Evolutionary conservation across 805 yeast species (phyloP).

Genomic region (Tetrapisispora fleetii): DNA sequence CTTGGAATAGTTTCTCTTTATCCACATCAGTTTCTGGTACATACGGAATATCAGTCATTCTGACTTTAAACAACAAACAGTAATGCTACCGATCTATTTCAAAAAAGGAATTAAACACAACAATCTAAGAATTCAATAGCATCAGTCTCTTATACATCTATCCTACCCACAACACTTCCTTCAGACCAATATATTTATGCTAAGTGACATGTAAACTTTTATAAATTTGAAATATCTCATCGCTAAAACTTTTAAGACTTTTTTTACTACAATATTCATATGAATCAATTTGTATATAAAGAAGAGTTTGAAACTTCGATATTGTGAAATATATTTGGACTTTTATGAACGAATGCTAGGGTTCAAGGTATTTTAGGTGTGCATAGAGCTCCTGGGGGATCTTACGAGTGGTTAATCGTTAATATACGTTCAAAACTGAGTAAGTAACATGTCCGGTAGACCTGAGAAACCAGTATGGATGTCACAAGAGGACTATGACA

Average conservation of each 20-base stretch:
- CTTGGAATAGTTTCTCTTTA: conserved; percentile 31
- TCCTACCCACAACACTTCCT: too few relatives aligned
- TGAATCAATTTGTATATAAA: too few relatives aligned
- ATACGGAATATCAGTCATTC: not conserved
- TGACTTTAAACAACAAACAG: not conserved
- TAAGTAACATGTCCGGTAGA: conserved; percentile 1
- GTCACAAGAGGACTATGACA: conserved; percentile 31
- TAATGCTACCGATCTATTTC: not conserved
- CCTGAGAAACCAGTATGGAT: conserved; percentile 32
- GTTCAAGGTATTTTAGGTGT: too few relatives aligned
- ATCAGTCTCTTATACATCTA: not conserved
- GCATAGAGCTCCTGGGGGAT: too few relatives aligned
- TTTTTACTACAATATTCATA: too few relatives aligned
- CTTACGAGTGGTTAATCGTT: too few relatives aligned
- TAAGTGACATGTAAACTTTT: too few relatives aligned
- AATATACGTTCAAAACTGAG: too few relatives aligned
- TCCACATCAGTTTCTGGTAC: conserved; percentile 4
- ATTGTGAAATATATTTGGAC: too few relatives aligned
- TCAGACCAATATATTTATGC: too few relatives aligned
- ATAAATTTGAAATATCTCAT: not conserved
- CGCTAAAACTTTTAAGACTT: not conserved
- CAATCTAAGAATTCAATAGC: not conserved
- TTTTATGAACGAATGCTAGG: too few relatives aligned
- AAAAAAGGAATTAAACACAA: too few relatives aligned
- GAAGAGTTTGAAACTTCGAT: not conserved